Base-by-base conservation (phyloP, 2,329 filamentous ascomycete genomes). In the Penicillium sp. region DNA sequence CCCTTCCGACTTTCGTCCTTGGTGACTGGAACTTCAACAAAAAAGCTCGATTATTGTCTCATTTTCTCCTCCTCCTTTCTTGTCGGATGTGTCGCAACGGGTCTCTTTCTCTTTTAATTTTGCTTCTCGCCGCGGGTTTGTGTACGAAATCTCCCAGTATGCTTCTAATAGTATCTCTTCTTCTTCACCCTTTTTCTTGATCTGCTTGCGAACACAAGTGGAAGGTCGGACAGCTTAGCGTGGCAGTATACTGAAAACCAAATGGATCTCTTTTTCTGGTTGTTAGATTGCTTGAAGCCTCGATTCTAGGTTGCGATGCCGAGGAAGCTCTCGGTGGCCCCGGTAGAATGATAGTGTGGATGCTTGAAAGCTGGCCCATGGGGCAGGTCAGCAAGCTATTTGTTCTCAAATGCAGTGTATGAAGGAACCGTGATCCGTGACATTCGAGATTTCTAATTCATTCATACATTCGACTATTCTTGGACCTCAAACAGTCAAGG, bases 1-100 rank as follows among this genome's bases (percentile, higher is more conserved):
- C 69, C 69, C 69, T 69, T 70, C 65, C 63, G 59, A 65, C 57
- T 67, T 63, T 56, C 44, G 59, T 64, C 62, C 60, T 66, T 47
- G 59, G 54, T 69, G 66, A 65, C 65, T 67, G 66, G 65, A 66
- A 53, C 44, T 51, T 51, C 47, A 52, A 49, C 53, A 54, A 61
- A 64, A 64, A 63, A 58, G 60, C 57, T 52, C 42, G 38, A 58
- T 47, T 47, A 45, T 45, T 53, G 51, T 47, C 45, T 62, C 54
- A 57, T 58, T 49, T 38, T 34, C 45, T 41, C 29, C 29, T 42
- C 31, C 23, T 45, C 13, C 12, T 16, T 28, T 48, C 43, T 23
- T 29, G 46, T 45, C 33, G 45, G 50, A 56, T 52, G 53, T 53
- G 52, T 52, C 23, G 26, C 49, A 46, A 55, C 47, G 47, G 52